Base-by-base conservation (phyloP, 306 rosid species). In the Medicago arabica region DNA sequence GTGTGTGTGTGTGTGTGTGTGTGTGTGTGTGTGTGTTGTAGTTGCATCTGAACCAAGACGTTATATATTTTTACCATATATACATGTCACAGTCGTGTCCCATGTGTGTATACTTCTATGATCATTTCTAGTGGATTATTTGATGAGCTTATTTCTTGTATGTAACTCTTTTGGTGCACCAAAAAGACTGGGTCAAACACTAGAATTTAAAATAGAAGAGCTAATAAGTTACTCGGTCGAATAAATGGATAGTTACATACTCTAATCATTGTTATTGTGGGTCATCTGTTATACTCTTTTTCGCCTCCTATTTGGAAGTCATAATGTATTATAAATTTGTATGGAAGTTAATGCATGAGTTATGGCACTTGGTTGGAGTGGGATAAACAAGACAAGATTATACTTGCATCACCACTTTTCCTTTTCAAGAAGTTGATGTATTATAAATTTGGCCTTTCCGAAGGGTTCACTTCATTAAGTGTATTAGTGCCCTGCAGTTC, bases 401-500 rank as follows among this genome's bases (percentile, higher is more conserved):
- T 39, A 6, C 15, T 66, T 21, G 15, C 67, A 70, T 21, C 21
- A 40, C 16, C 23, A 4, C 6, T 71, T 55, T 28, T 28, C 36
- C 71, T 39, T 62, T 60, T 63, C 23, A 62, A 49, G 17, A 64
- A 60, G 67, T 62, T 51, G 39, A 51, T 51, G 21, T 58, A 18
- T 57, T 58, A 58, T 17, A 58, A 11, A 25, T n/a, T 34, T 69
- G 8, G 28, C 21, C 40, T 14, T 49, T 36, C 51, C 13, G n/a
- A 14, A 63, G 4, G 39, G 17, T 57, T 43, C 41, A 46, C 40
- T 9, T 57, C 16, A 36, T 46, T n/a, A 6, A 66, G 38, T 28
- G 13, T 41, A 15, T 58, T 58, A 69, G 54, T 69, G 62, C 70
- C 70, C 62, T 34, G 63, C 54, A 13, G 54, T 59, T 57, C 18